These are phyloP conservation scores for Rhizoctonia solani DNA, from an alignment of 1,284 basidiomycete species.

Conservation along the genomic window DNA sequence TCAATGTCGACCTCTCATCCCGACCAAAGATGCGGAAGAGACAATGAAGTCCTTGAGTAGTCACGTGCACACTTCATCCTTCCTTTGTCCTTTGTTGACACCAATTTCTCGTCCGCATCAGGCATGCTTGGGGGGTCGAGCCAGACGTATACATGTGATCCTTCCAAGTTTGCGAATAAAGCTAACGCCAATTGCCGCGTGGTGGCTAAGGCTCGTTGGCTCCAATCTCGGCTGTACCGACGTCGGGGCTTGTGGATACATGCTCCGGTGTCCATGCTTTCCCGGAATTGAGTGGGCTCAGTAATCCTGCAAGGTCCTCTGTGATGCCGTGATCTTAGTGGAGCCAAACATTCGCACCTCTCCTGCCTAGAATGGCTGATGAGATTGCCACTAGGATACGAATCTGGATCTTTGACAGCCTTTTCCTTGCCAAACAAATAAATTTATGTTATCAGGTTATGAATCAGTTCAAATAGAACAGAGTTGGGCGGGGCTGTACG, in stretches of 20 bases:
- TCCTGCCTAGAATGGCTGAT: too few relatives aligned
- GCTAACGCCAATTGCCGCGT: background rate
- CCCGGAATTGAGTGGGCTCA: background rate
- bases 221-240: background rate
- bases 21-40: background rate
- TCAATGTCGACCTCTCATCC: constrained; percentile 26
- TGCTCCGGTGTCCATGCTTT: background rate
- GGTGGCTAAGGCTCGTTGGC: background rate
- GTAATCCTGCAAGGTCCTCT: background rate
- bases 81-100: constrained; percentile 7
- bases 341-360: background rate
- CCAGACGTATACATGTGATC: background rate
- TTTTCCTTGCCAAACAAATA: too few relatives aligned
- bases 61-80: constrained; percentile 30
- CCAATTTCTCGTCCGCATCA: background rate
- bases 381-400: too few relatives aligned
- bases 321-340: background rate
- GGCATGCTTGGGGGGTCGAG: too few relatives aligned
- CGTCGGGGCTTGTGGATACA: constrained; percentile 4
- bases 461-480: too few relatives aligned
- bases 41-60: constrained; percentile 7
- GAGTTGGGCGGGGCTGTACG: too few relatives aligned
- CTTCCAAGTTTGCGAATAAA: background rate
- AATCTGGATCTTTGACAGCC: too few relatives aligned
- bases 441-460: too few relatives aligned